Evolutionary conservation across 305 asterid species (phyloP).

Genomic region (Fraxinus xanthoxyloides): DNA sequence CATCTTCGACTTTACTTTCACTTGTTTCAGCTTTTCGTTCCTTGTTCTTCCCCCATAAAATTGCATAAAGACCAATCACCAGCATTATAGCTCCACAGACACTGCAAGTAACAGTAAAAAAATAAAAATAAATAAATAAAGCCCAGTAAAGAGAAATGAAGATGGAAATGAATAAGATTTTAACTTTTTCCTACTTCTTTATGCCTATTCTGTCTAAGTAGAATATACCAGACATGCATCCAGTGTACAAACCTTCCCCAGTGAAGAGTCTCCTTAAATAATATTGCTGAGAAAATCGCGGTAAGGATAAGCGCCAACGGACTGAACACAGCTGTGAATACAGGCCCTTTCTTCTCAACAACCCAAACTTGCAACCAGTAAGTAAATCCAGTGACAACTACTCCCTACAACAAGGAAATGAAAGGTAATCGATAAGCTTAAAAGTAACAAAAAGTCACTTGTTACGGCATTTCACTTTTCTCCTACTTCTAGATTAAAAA

Average conservation of each 20-base stretch:
- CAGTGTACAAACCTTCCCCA: slow-evolving; percentile 39
- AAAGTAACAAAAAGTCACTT: not conserved
- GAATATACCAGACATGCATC: not conserved
- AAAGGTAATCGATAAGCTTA: not conserved
- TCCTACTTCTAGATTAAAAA: not conserved
- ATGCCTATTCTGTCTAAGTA: not conserved
- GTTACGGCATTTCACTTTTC: not conserved
- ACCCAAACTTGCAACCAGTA: slow-evolving; percentile 43
- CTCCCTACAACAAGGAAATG: slow-evolving; percentile 18
- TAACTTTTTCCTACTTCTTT: not conserved
- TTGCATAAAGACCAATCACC: slow-evolving; percentile 3
- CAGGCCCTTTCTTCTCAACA: slow-evolving; percentile 47
- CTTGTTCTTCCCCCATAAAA: not conserved
- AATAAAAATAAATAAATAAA: not conserved
- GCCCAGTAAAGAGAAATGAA: not conserved
- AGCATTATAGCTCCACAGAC: slow-evolving; percentile 22
- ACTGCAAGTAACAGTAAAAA: not conserved
- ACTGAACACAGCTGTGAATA: slow-evolving; percentile 38
- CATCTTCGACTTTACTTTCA: not conserved
- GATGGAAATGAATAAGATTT: not conserved
- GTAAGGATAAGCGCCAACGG: slow-evolving; percentile 46
- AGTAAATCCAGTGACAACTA: slow-evolving; percentile 26
- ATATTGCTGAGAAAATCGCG: slow-evolving; percentile 39
- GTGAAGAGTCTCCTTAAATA: slow-evolving; percentile 44
- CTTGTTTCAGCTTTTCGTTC: slow-evolving; percentile 5